A percentile compares a stretch with the other conserved stretches of the same genome.
These are phyloP conservation scores for Amanita molliuscula DNA, from an alignment of 768 basidiomycete genomes.

Conservation along the genomic window DNA sequence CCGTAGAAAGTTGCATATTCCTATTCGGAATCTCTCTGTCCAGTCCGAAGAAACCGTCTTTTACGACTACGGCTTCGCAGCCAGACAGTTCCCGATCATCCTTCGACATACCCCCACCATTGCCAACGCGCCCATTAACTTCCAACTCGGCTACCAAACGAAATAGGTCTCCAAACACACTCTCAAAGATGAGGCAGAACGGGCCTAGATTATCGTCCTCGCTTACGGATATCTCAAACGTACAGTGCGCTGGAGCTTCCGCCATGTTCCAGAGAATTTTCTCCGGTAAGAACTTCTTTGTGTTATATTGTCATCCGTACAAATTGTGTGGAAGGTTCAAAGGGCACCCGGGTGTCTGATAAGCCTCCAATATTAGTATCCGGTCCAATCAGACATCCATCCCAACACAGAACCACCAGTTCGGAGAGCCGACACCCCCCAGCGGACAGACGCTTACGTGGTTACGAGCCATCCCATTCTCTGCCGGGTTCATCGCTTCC, in stretches of 20 bases:
- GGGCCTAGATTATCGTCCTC: conserved; percentile 13
- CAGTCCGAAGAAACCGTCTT: conserved; percentile 25
- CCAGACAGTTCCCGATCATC: conserved; percentile 17
- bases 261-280: conserved; percentile 22
- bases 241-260: conserved; percentile 12
- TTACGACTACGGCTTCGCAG: conserved; percentile 23
- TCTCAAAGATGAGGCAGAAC: conserved; percentile 16
- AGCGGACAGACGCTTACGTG: not conserved
- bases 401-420: conserved; percentile 17
- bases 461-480: not conserved
- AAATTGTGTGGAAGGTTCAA: not conserved
- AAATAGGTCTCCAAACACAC: conserved; percentile 19
- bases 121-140: conserved; percentile 6
- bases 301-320: not conserved
- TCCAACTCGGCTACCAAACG: conserved; percentile 20
- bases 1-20: conserved; percentile 31
- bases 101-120: conserved; percentile 12
- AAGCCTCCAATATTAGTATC: conserved; percentile 16
- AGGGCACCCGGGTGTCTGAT: not conserved
- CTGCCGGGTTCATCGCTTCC: conserved; percentile 2
- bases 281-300: conserved; percentile 15
- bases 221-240: not conserved
- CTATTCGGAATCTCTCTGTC: conserved; percentile 34
- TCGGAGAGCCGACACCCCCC: conserved; percentile 6
- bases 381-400: conserved; percentile 19